These are phyloP conservation scores for Oryza coarctata DNA, from an alignment of 176 grass and related monocot genomes.

Conservation along the genomic window DNA sequence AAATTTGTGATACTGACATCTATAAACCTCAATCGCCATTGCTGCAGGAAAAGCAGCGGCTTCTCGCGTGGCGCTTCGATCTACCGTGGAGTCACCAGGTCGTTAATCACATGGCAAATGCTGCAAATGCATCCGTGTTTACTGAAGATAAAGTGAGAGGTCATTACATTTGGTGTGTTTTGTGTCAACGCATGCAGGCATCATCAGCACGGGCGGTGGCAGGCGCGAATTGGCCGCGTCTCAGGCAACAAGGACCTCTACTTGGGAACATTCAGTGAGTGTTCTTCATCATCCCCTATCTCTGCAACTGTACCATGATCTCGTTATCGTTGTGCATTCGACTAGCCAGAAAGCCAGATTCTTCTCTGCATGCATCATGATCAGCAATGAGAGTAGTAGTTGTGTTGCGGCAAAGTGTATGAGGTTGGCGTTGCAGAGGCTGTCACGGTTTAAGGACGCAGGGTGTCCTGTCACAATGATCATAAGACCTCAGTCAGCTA, in stretches of 20 bases:
- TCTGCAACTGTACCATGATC: background rate
- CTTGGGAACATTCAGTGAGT: conserved; percentile 73
- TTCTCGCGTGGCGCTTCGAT: conserved; percentile 80
- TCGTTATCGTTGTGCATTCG: background rate
- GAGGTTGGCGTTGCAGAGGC: conserved; percentile 31
- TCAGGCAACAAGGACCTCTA: conserved; percentile 89
- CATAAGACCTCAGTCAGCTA: conserved; percentile 30
- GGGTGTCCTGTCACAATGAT: conserved; percentile 79
- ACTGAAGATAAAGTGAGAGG: background rate
- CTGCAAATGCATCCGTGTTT: background rate
- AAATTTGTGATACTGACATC: background rate
- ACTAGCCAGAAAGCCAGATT: background rate
- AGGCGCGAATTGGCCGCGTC: conserved; percentile 80
- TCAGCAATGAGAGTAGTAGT: background rate
- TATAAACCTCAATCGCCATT: background rate
- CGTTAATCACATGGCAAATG: background rate
- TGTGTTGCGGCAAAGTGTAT: background rate
- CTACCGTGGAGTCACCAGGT: conserved; percentile 79
- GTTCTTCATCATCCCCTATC: background rate
- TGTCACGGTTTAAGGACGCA: conserved; percentile 56
- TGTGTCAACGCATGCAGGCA: conserved; percentile 38
- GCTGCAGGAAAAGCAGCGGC: conserved; percentile 67
- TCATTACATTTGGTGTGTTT: background rate
- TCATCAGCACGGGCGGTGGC: conserved; percentile 81
- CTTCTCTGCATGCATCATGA: conserved; percentile 29